Percentiles rank a stretch among this genome's conserved stretches.
phyloP scores from a whole-genome alignment of 106 monocot species.

The Platanthera guangdongensis region DNA sequence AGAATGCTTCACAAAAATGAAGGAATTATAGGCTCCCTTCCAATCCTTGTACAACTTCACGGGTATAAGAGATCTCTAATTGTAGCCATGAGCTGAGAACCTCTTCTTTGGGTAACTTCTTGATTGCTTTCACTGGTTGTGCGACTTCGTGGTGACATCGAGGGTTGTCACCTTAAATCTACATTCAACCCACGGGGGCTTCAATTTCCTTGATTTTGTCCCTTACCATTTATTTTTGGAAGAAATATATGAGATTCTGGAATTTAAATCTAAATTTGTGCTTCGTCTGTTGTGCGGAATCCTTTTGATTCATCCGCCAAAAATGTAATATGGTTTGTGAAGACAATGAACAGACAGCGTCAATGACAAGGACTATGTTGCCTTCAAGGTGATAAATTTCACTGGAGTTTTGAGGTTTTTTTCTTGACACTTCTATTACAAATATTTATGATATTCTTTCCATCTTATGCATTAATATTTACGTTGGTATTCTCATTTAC shows the following conservation, averaged over 20 bases:
- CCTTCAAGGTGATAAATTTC: slow-evolving; percentile 49
- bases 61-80: neutral
- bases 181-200: too few relatives aligned
- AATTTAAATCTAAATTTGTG: neutral
- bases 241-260: too few relatives aligned
- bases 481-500: too few relatives aligned
- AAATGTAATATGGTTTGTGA: neutral
- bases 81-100: slow-evolving; percentile 10
- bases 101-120: slow-evolving; percentile 7
- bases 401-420: neutral
- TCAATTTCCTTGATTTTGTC: too few relatives aligned
- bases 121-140: too few relatives aligned
- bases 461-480: too few relatives aligned
- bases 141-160: too few relatives aligned
- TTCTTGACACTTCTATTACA: neutral
- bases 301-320: neutral
- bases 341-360: slow-evolving; percentile 70
- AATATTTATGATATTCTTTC: neutral
- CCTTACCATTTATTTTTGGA: too few relatives aligned
- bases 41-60: neutral
- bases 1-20: neutral
- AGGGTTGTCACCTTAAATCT: too few relatives aligned
- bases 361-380: slow-evolving; percentile 51
- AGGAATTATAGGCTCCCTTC: neutral
- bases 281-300: neutral